phyloP scores from a whole-genome alignment of 140 eudicot species.

The Cichorium intybus region DNA sequence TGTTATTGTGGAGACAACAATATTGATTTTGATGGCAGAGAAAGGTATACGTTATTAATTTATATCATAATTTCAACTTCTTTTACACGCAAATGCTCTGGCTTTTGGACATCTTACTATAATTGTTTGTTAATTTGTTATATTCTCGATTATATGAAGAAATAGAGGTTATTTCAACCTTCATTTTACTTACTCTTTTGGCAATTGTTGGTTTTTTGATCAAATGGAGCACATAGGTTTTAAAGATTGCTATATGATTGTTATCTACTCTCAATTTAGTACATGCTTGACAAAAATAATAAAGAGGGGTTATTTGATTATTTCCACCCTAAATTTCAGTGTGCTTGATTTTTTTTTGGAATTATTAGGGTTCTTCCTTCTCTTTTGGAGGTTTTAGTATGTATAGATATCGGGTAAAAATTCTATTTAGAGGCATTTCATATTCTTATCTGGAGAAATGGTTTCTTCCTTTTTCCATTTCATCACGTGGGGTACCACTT shows the following conservation, averaged over 20 bases:
- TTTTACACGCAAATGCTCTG: not conserved
- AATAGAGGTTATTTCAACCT: not conserved
- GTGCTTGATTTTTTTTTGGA: slow-evolving; percentile 7
- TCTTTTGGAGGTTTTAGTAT: slow-evolving; percentile 11
- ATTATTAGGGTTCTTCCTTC: not conserved
- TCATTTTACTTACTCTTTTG: not conserved
- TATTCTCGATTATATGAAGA: not conserved
- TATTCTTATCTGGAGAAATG: slow-evolving; percentile 18
- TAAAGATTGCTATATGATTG: not conserved
- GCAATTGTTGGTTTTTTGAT: not conserved
- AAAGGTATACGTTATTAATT: slow-evolving; percentile 42
- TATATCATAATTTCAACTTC: not conserved
- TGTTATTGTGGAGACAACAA: slow-evolving; percentile 54
- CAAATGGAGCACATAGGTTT: not conserved
- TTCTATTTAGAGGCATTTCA: slow-evolving; percentile 20
- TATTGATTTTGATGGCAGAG: slow-evolving; percentile 59
- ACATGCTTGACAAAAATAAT: not conserved
- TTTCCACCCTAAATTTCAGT: not conserved
- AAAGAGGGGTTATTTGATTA: not conserved
- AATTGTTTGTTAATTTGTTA: not conserved
- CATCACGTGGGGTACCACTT: slow-evolving; percentile 23
- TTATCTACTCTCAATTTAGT: not conserved
- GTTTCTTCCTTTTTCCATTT: slow-evolving; percentile 2
- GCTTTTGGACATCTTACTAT: not conserved
- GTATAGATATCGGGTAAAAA: slow-evolving; percentile 8